Conservation (phyloP, 176 grass and related monocot species). For the Aegilops bicornis region DNA sequence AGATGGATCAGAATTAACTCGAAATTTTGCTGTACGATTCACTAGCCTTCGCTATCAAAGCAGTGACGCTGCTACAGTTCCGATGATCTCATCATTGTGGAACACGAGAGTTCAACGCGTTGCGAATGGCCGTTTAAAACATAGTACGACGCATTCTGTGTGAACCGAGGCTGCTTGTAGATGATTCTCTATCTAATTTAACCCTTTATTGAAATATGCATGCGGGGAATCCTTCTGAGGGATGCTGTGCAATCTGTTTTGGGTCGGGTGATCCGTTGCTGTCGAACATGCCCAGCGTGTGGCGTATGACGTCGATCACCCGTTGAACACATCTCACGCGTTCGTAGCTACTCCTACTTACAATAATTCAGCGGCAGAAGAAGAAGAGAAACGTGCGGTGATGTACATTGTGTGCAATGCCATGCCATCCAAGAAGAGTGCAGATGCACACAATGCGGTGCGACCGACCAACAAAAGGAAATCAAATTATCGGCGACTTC, state of each 20-base stretch:
- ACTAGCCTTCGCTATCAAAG: not conserved
- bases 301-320: not conserved
- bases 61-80: not conserved
- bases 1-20: no score
- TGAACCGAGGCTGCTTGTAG: no score
- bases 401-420: not conserved
- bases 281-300: not conserved
- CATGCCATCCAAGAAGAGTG: not conserved
- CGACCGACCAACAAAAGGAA: not conserved
- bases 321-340: not conserved
- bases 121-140: no score
- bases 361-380: not conserved
- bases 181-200: no score
- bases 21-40: no score
- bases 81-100: no score
- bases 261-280: not conserved
- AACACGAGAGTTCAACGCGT: no score
- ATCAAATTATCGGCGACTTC: not conserved
- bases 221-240: no score
- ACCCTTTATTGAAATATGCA: no score
- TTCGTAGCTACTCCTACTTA: not conserved
- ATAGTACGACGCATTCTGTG: no score
- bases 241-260: no score
- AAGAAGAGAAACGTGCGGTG: not conserved
- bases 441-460: not conserved